These are phyloP conservation scores for Mycena vitilis DNA, from an alignment of 768 basidiomycete genomes.

Conservation along the genomic window DNA sequence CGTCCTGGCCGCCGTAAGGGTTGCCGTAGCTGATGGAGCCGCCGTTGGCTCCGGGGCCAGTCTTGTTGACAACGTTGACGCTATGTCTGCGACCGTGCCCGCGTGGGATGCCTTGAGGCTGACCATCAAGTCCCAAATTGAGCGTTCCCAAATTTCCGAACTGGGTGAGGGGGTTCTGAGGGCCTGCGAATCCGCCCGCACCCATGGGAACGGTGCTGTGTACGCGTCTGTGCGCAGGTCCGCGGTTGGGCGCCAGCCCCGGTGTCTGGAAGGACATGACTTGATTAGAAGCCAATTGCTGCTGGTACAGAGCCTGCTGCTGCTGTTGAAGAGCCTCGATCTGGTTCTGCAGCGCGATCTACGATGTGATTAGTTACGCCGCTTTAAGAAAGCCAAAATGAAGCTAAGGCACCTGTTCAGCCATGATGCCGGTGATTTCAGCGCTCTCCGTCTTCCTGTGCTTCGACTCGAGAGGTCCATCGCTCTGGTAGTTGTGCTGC, in stretches of 20 bases:
- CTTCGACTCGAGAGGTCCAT: slow-evolving; percentile 47
- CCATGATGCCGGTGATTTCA: slow-evolving; percentile 92
- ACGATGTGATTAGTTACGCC: slow-evolving; percentile 26
- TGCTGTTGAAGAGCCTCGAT: slow-evolving; percentile 93
- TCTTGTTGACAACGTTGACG: slow-evolving; percentile 90
- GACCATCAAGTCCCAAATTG: slow-evolving; percentile 71
- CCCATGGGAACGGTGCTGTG: slow-evolving; percentile 84
- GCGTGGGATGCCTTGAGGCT: slow-evolving; percentile 74
- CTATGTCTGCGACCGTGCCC: slow-evolving; percentile 92
- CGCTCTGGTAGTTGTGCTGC: slow-evolving; percentile 47
- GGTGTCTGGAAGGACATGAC: slow-evolving; percentile 84
- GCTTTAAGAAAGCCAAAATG: slow-evolving; percentile 5
- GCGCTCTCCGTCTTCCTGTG: slow-evolving; percentile 74
- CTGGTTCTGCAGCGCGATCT: slow-evolving; percentile 92
- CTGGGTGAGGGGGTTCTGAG: slow-evolving; percentile 74
- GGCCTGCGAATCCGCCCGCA: slow-evolving; percentile 58
- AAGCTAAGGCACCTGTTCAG: slow-evolving; percentile 82
- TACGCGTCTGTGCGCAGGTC: slow-evolving; percentile 77
- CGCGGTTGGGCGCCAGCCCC: slow-evolving; percentile 74
- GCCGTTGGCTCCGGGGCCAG: slow-evolving; percentile 57
- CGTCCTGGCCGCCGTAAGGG: slow-evolving; percentile 66
- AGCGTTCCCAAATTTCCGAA: slow-evolving; percentile 67
- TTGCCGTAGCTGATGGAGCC: slow-evolving; percentile 63
- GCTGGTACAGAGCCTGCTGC: slow-evolving; percentile 90
- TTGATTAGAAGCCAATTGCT: slow-evolving; percentile 89